A percentile compares a stretch with the other conserved stretches of the same genome.
Evolutionary conservation across 208 protist species (phyloP).

Genomic region (Leishmania arabica): DNA sequence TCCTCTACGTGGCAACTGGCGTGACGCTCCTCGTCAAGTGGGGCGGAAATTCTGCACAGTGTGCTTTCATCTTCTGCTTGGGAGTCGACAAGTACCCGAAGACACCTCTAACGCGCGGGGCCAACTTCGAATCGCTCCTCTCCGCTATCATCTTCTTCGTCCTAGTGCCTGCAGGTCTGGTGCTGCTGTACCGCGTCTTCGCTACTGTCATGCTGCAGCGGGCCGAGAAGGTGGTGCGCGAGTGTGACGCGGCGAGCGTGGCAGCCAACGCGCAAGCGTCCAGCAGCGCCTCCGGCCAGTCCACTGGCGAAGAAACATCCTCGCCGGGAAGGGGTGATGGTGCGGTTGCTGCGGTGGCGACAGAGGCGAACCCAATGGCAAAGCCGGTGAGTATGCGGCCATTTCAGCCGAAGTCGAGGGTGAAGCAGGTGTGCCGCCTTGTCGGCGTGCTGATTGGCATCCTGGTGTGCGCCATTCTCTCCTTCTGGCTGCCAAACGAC

Average conservation of each 20-base stretch:
- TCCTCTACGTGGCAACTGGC: constrained; percentile 16
- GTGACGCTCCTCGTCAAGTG: constrained; percentile 18
- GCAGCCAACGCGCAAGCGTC: neutral
- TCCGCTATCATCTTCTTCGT: constrained; percentile 5
- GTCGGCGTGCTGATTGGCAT: constrained; percentile 23
- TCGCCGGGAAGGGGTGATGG: neutral
- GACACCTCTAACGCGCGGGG: neutral
- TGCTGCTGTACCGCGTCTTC: constrained; percentile 21
- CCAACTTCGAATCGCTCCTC: constrained; percentile 8
- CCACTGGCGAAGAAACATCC: neutral
- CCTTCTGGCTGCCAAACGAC: constrained; percentile 64
- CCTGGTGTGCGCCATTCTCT: constrained; percentile 31
- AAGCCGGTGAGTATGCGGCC: constrained; percentile 13
- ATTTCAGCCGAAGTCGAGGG: neutral
- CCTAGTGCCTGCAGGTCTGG: constrained; percentile 15
- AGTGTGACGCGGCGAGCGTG: neutral
- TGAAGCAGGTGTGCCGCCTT: constrained; percentile 20
- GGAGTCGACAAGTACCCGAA: constrained; percentile 9
- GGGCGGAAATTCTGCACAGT: constrained; percentile 2
- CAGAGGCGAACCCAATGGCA: constrained; percentile 11
- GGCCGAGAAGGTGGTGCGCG: constrained; percentile 7
- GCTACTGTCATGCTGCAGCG: neutral
- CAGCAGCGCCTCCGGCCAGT: neutral
- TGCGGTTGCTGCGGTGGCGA: neutral
- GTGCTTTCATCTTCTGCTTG: constrained; percentile 29